Percentiles rank a stretch among this genome's conserved stretches.
Evolutionary conservation across 2,329 filamentous ascomycete species (phyloP).

Genomic region (Fusarium bactridioides): DNA sequence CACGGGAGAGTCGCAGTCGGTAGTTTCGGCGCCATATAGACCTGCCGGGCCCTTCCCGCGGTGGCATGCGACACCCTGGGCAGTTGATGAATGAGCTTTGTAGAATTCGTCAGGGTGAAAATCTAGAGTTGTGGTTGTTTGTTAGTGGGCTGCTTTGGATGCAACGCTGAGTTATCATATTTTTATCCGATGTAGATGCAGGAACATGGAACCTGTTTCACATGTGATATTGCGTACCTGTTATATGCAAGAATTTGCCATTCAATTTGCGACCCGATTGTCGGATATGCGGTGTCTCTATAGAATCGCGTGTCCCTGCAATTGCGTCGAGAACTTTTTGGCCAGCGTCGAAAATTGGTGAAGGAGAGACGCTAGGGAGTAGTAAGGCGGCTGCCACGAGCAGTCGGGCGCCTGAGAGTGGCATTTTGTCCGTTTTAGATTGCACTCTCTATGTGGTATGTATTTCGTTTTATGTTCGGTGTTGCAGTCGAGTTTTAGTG

Average conservation of each 20-base stretch:
- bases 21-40: constrained; percentile 82
- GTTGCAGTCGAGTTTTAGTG: background rate
- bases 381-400: constrained; percentile 41
- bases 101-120: constrained; percentile 93
- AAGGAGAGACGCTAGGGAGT: constrained; percentile 30
- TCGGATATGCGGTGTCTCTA: constrained; percentile 21
- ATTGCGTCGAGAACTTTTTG: constrained; percentile 30
- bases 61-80: constrained; percentile 78
- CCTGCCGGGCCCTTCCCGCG: constrained; percentile 79
- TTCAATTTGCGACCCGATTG: constrained; percentile 59
- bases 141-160: constrained; percentile 18
- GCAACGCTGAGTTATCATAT: background rate
- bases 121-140: constrained; percentile 62
- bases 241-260: constrained; percentile 87
- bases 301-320: constrained; percentile 16
- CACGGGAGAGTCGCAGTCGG: constrained; percentile 86
- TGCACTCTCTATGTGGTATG: background rate
- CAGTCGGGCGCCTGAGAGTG: constrained; percentile 41
- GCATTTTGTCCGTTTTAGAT: constrained; percentile 25
- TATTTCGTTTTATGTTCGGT: background rate
- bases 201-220: constrained; percentile 2
- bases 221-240: constrained; percentile 64
- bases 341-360: constrained; percentile 33
- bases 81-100: constrained; percentile 77
- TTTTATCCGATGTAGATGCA: constrained; percentile 17